phyloP scores from a whole-genome alignment of 208 protist genomes.

The Acanthamoeba rhysodes region DNA sequence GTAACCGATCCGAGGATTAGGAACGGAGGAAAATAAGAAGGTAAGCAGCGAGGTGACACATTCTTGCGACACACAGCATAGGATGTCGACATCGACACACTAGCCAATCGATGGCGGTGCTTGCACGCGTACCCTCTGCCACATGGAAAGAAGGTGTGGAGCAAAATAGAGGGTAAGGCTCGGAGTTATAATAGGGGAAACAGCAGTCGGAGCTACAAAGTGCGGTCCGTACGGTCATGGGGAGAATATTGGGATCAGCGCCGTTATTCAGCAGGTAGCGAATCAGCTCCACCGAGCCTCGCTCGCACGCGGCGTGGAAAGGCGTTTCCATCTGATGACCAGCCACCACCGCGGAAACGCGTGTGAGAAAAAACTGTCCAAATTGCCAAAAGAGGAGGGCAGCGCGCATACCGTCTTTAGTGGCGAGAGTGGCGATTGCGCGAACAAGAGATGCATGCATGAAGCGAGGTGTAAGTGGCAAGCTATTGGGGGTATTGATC shows the following conservation, averaged over 20 bases:
- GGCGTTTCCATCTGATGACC: neutral
- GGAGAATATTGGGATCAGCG: slow-evolving; percentile 39
- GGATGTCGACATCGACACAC: neutral
- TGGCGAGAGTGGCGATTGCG: neutral
- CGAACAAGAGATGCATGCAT: neutral
- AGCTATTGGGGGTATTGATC: neutral
- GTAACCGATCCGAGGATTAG: neutral
- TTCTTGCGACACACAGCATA: neutral
- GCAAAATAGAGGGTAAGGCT: neutral
- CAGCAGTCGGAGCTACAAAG: neutral
- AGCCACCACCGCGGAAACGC: neutral
- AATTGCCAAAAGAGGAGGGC: too few species aligned
- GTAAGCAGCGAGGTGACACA: neutral
- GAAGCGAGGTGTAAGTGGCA: neutral
- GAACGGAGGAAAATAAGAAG: neutral
- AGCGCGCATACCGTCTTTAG: neutral
- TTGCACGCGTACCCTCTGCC: neutral
- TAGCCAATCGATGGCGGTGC: neutral
- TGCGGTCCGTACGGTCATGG: neutral
- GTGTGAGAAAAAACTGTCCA: neutral
- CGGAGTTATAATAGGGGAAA: neutral
- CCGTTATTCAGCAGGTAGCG: slow-evolving; percentile 46
- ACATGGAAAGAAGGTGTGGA: neutral
- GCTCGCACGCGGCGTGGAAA: slow-evolving; percentile 12
- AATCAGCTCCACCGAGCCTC: slow-evolving; percentile 38